Conservation (phyloP, 1,284 basidiomycete species). For the Cutaneotrichosporon sp. region DNA sequence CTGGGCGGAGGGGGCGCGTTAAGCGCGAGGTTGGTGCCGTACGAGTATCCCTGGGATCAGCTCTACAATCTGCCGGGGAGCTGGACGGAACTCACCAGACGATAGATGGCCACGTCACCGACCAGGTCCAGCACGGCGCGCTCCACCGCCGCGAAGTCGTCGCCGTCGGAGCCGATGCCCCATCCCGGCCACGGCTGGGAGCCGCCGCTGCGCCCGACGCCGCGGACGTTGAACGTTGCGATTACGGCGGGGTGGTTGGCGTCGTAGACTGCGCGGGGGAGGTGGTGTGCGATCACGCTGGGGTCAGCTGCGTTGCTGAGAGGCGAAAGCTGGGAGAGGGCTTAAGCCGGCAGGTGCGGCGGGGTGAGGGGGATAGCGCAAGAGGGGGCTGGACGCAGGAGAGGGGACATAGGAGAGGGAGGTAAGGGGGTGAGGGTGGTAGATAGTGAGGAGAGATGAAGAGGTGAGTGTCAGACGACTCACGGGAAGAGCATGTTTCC, state of each 20-base stretch:
- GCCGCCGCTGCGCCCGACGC: slow-evolving; percentile 38
- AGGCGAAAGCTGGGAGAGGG: too few species aligned
- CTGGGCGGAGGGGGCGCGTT: slow-evolving; percentile 24
- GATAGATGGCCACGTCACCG: slow-evolving; percentile 23
- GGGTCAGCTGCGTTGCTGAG: neutral
- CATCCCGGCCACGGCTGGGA: slow-evolving; percentile 31
- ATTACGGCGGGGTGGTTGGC: slow-evolving; percentile 27
- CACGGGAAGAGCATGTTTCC: slow-evolving; percentile 49
- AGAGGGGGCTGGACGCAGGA: too few species aligned
- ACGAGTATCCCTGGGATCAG: slow-evolving; percentile 46
- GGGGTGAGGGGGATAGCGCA: too few species aligned
- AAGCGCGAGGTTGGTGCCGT: slow-evolving; percentile 36
- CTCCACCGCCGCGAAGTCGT: slow-evolving; percentile 42
- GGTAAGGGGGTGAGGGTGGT: neutral
- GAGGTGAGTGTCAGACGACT: slow-evolving; percentile 17
- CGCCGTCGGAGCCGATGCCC: slow-evolving; percentile 30
- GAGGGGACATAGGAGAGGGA: too few species aligned
- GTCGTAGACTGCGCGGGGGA: slow-evolving; percentile 24
- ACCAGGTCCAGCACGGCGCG: slow-evolving; percentile 22
- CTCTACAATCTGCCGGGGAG: too few species aligned
- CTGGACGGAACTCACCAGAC: slow-evolving; percentile 13
- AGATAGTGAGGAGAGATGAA: neutral
- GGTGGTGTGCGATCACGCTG: slow-evolving; percentile 36
- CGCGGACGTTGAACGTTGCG: slow-evolving; percentile 44
- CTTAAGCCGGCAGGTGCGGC: too few species aligned